Percentiles rank a stretch among this genome's conserved stretches.
phyloP scores from a whole-genome alignment of 2,329 filamentous ascomycete species.

The Cladosporium oxysporum region DNA sequence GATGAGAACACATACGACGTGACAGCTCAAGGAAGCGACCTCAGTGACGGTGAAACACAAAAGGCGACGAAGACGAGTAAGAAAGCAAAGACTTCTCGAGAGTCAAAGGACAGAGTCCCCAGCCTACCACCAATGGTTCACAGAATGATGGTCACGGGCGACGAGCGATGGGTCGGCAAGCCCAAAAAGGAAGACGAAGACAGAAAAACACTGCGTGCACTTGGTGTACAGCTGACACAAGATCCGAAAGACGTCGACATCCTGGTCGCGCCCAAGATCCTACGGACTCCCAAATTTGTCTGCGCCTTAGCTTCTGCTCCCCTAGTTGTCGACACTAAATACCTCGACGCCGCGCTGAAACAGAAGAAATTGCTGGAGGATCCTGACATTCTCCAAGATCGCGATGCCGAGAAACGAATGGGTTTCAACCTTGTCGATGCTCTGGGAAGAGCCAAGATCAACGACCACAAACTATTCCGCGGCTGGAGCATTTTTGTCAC shows the following conservation, averaged over 20 bases:
- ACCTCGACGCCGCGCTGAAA: constrained; percentile 75
- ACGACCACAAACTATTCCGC: constrained; percentile 73
- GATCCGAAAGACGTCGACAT: constrained; percentile 78
- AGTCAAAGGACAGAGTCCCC: constrained; percentile 4
- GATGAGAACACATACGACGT: constrained; percentile 43
- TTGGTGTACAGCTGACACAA: constrained; percentile 82
- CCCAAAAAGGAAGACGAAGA: constrained; percentile 75
- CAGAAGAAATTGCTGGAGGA: constrained; percentile 62
- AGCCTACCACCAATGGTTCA: constrained; percentile 65
- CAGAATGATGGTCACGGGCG: constrained; percentile 80
- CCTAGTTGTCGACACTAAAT: constrained; percentile 72
- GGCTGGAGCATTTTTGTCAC: constrained; percentile 84
- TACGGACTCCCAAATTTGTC: constrained; percentile 93
- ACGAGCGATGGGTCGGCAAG: constrained; percentile 76
- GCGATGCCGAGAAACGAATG: constrained; percentile 70
- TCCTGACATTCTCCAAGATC: constrained; percentile 67
- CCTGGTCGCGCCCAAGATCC: constrained; percentile 80
- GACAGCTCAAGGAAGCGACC: constrained; percentile 46
- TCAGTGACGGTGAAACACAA: constrained; percentile 49
- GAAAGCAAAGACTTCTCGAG: constrained; percentile 58
- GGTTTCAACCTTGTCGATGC: constrained; percentile 69
- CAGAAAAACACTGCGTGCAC: constrained; percentile 75
- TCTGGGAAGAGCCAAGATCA: constrained; percentile 69
- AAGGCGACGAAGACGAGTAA: constrained; percentile 49
- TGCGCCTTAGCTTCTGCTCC: constrained; percentile 81